A percentile compares a stretch with the other conserved stretches of the same genome.
phyloP scores from a whole-genome alignment of 805 yeast species.

The Pichia cephalocereana region DNA sequence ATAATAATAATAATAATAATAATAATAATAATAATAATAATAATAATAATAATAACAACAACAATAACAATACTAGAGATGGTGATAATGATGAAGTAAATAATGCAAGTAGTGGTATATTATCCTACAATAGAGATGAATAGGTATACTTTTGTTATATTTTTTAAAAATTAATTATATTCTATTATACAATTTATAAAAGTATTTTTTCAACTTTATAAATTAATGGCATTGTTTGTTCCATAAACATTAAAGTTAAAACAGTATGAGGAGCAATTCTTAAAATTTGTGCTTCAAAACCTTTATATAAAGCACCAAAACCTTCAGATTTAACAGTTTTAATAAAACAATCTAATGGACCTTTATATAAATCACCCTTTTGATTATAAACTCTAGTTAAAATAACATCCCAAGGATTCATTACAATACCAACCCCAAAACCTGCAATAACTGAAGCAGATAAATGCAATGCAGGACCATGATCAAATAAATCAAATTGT shows the following conservation, averaged over 20 bases:
- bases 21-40: constrained; percentile 1
- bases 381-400: constrained; percentile 94
- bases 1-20: constrained; percentile 1
- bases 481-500: constrained; percentile 41
- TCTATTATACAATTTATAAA: no score
- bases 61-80: no score
- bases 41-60: constrained; percentile 1
- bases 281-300: constrained; percentile 85
- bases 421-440: constrained; percentile 83
- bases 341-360: constrained; percentile 80
- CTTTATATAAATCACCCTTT: constrained; percentile 75
- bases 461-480: constrained; percentile 66
- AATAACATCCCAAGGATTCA: constrained; percentile 97
- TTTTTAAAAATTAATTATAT: no score
- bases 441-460: constrained; percentile 74
- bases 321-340: constrained; percentile 85
- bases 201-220: constrained; percentile 29
- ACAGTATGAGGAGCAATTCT: constrained; percentile 95
- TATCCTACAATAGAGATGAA: no score
- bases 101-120: no score
- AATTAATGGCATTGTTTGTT: constrained; percentile 72
- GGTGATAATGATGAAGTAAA: no score
- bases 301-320: constrained; percentile 80
- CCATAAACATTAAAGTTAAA: constrained; percentile 86
- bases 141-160: no score